Conservation (phyloP, 83 land plant species). For the Thuja plicata region DNA sequence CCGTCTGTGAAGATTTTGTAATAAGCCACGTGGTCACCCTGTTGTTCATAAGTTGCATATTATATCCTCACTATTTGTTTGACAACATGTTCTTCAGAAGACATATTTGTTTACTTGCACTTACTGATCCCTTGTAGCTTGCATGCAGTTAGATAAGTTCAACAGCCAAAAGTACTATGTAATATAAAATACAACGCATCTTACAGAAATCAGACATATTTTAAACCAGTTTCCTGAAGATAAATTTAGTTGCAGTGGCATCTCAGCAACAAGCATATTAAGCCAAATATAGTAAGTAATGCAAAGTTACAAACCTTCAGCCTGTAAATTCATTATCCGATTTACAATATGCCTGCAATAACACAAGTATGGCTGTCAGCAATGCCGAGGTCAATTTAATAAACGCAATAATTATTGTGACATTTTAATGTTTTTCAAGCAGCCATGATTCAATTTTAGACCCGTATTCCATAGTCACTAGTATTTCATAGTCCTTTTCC, state of each 20-base stretch:
- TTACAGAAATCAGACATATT: neutral
- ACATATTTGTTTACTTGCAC: neutral
- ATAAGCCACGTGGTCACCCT: neutral
- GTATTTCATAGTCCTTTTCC: neutral
- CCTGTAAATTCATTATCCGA: slow-evolving; percentile 70
- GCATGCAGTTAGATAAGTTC: neutral
- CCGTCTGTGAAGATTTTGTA: neutral
- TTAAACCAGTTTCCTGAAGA: neutral
- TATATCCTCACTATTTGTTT: neutral
- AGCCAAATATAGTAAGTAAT: neutral
- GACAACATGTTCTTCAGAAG: neutral
- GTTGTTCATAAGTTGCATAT: neutral
- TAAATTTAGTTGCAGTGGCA: neutral
- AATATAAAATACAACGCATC: neutral
- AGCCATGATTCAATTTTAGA: neutral
- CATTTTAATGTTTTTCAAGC: neutral
- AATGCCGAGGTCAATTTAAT: neutral
- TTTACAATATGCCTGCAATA: slow-evolving; percentile 66
- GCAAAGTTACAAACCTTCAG: slow-evolving; percentile 38
- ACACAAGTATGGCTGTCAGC: neutral
- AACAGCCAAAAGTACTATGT: neutral
- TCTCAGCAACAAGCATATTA: neutral
- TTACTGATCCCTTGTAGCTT: neutral
- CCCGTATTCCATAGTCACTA: neutral
- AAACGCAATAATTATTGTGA: neutral